Conservation (phyloP, 177 flowering plant species). For the Vitis hybrid region DNA sequence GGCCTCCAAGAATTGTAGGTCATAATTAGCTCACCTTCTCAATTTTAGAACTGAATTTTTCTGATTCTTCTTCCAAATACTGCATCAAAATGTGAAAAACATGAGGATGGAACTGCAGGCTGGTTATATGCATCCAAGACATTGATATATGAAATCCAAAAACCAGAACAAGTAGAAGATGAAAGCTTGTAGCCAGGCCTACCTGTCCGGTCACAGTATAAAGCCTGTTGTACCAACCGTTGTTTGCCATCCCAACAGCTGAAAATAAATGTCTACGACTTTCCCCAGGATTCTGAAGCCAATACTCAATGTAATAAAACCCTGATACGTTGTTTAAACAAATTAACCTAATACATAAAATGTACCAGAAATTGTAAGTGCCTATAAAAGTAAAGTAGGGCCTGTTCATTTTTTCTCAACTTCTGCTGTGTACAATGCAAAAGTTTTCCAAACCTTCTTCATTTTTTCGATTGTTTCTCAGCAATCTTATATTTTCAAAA, state of each 20-base stretch:
- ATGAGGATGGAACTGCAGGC: not conserved
- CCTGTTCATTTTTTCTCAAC: too few species aligned
- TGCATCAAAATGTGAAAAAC: constrained; percentile 26
- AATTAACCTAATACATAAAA: not conserved
- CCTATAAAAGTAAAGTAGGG: too few species aligned
- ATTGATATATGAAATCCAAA: not conserved
- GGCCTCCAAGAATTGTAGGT: not conserved
- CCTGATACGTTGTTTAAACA: constrained; percentile 40
- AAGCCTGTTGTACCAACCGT: constrained; percentile 85
- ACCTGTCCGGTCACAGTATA: constrained; percentile 98
- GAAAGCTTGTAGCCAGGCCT: constrained; percentile 1
- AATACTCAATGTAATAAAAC: constrained; percentile 80
- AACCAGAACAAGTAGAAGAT: not conserved
- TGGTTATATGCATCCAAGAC: not conserved
- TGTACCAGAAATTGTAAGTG: too few species aligned
- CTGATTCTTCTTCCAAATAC: constrained; percentile 81
- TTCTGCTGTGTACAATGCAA: too few species aligned
- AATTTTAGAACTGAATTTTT: constrained; percentile 52
- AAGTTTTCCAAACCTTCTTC: too few species aligned
- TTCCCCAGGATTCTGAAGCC: constrained; percentile 89
- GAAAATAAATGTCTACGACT: constrained; percentile 66
- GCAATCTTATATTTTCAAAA: too few species aligned
- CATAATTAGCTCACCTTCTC: constrained; percentile 50
- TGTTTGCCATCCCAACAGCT: constrained; percentile 75
- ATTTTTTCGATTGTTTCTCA: too few species aligned